Evolutionary conservation across 495 filamentous ascomycete genomes (phyloP), one percentile per base, ranked within the genome.

Genomic region (Aspergillus olivimuriae): DNA sequence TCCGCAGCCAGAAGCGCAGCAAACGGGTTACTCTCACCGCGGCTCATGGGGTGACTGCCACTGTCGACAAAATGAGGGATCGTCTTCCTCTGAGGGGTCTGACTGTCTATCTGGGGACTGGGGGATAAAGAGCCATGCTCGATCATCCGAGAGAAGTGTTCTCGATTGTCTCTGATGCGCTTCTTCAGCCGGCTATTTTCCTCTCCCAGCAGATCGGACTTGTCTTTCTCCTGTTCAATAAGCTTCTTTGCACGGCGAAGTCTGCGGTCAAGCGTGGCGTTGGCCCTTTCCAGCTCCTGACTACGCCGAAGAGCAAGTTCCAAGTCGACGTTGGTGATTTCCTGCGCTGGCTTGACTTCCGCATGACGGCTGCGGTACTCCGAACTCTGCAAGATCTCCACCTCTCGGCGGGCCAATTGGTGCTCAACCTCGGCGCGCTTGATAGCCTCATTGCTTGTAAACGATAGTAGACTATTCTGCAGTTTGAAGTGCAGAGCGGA

Each of bases 391-490:
- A 98, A 66, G 8, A 91, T 87, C 46, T 95, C 84, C 5, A 95
- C 85, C 61, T 98, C 94, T 23, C 86, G 77, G 43, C 84, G 81
- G n/a, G 84, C 85, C 69, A 97, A 88, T 37, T 94, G 86, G 44
- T 94, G 87, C 63, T 98, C 92, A 9, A 97, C 92, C 26, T 81
- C 86, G 45, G 90, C 87, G 28, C 89, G 80, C 60, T 94, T 90
- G 4, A 86, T 75, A 18, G 89, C 84, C 60, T 95, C 90, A 21
- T 83, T 78, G 32, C 85, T 91, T 54, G 94, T 87, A 39, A 97
- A 86, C 38, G 74, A 82, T 17, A 95, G 76, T 47, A 98, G 74
- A 53, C 82, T 88, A 56, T 92, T 87, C 58, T 96, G 91, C 36
- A 98, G 67, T 56, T 92, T 94, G 70, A 94, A 84, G 57, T 98